Percentiles rank a stretch among this genome's conserved stretches.
Evolutionary conservation across 176 grass and related monocot species (phyloP).

Genomic region (Aegilops longissima): DNA sequence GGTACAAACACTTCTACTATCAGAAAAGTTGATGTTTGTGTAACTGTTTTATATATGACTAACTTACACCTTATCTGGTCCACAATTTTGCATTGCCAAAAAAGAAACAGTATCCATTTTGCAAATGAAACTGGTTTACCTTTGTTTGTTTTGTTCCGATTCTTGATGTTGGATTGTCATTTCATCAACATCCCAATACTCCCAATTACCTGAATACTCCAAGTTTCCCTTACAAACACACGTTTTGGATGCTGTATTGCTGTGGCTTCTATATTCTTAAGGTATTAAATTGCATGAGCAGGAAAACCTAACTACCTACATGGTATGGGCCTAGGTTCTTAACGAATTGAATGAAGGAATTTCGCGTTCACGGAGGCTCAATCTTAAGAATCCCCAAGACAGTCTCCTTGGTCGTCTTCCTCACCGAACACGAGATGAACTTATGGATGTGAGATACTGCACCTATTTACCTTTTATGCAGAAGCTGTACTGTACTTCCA

Average conservation of each 20-base stretch:
- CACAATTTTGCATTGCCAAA: not conserved
- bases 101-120: not conserved
- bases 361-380: conserved; percentile 86
- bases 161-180: not conserved
- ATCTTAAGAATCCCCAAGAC: conserved; percentile 96
- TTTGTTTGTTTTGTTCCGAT: not conserved
- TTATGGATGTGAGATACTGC: conserved; percentile 81
- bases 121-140: not conserved
- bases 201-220: not conserved
- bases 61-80: not conserved
- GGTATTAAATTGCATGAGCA: conserved; percentile 82
- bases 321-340: conserved; percentile 99
- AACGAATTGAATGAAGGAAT: conserved; percentile 85
- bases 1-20: not conserved
- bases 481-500: not conserved
- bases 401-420: conserved; percentile 78
- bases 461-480: conserved; percentile 12
- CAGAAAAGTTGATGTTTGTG: not conserved
- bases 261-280: conserved; percentile 49
- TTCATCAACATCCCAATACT: not conserved
- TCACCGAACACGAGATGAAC: conserved; percentile 70
- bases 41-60: not conserved
- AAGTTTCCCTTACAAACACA: not conserved
- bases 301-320: conserved; percentile 92
- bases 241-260: conserved; percentile 22